A percentile compares a stretch with the other conserved stretches of the same genome.
Evolutionary conservation across 1,284 basidiomycete genomes (phyloP).

Genomic region (Acaromyces ingoldii): DNA sequence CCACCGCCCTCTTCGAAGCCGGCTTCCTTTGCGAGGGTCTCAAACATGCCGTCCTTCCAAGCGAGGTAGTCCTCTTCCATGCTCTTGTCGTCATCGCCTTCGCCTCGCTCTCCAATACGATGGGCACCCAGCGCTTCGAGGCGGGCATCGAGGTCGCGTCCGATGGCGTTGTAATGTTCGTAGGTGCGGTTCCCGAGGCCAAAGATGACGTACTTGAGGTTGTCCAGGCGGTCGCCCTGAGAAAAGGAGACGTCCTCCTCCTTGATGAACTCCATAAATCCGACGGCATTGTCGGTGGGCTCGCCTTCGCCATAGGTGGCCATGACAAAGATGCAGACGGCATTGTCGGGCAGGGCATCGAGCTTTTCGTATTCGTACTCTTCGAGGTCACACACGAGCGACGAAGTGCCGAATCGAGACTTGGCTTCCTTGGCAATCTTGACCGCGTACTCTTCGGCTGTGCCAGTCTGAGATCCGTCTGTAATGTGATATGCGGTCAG

Average conservation of each 20-base stretch:
- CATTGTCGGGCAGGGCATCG: constrained; percentile 80
- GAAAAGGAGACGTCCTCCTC: constrained; percentile 82
- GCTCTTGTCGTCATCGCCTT: constrained; percentile 97
- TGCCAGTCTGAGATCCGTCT: constrained; percentile 48
- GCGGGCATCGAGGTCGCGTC: constrained; percentile 70
- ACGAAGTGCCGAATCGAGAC: constrained; percentile 47
- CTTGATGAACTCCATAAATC: constrained; percentile 83
- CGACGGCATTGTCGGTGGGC: constrained; percentile 96
- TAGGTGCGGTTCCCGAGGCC: constrained; percentile 85
- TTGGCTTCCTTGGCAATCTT: constrained; percentile 50
- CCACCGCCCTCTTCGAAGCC: constrained; percentile 91
- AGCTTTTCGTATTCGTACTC: constrained; percentile 90
- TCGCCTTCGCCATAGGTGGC: constrained; percentile 98
- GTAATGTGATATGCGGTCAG: not conserved
- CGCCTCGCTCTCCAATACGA: constrained; percentile 83
- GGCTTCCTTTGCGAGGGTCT: constrained; percentile 72
- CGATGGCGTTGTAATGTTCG: constrained; percentile 79
- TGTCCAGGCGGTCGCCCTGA: constrained; percentile 71
- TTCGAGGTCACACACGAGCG: constrained; percentile 47
- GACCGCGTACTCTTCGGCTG: constrained; percentile 49
- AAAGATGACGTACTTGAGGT: constrained; percentile 92
- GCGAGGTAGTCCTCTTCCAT: constrained; percentile 99
- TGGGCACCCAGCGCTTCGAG: constrained; percentile 75
- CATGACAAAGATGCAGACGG: constrained; percentile 85
- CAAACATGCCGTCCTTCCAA: constrained; percentile 98